Evolutionary conservation across 306 rosid genomes (phyloP).

Genomic region (Dalbergia cochinchinensis): DNA sequence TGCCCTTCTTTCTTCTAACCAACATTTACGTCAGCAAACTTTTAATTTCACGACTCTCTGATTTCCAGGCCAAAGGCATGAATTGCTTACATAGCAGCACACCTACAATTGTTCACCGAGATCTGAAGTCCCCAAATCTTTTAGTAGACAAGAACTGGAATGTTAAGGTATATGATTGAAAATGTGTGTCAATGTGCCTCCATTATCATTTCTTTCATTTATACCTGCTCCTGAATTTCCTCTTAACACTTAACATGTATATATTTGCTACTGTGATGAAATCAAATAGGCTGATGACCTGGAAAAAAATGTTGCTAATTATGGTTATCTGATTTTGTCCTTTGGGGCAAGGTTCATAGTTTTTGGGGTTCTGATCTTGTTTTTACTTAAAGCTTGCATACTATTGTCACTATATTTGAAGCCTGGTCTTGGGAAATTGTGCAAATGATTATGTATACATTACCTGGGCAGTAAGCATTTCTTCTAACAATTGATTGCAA

Average conservation of each 20-base stretch:
- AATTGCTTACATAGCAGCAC: conserved; percentile 92
- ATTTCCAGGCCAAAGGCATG: conserved; percentile 97
- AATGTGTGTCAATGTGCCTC: conserved; percentile 12
- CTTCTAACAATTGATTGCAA: background rate
- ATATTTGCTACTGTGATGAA: conserved; percentile 34
- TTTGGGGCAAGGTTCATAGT: conserved; percentile 4
- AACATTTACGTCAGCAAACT: conserved; percentile 28
- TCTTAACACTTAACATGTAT: conserved; percentile 14
- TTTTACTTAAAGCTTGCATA: background rate
- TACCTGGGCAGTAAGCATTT: background rate
- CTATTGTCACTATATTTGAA: conserved; percentile 1
- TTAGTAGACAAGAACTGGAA: conserved; percentile 98
- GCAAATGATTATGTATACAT: background rate
- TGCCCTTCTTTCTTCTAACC: conserved; percentile 28
- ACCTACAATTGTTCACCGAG: conserved; percentile 97
- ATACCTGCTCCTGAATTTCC: conserved; percentile 22
- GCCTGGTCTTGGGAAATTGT: background rate
- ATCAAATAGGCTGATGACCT: conserved; percentile 32
- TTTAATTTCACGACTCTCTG: conserved; percentile 38
- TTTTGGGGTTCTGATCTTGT: conserved; percentile 23
- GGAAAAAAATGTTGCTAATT: conserved; percentile 17
- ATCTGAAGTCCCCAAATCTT: conserved; percentile 96
- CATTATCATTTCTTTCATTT: conserved; percentile 34
- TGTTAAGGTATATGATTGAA: conserved; percentile 76
- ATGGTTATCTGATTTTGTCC: conserved; percentile 8